These are phyloP conservation scores for Macrolepiota albuminosa DNA, from an alignment of 768 basidiomycete genomes.

Conservation along the genomic window DNA sequence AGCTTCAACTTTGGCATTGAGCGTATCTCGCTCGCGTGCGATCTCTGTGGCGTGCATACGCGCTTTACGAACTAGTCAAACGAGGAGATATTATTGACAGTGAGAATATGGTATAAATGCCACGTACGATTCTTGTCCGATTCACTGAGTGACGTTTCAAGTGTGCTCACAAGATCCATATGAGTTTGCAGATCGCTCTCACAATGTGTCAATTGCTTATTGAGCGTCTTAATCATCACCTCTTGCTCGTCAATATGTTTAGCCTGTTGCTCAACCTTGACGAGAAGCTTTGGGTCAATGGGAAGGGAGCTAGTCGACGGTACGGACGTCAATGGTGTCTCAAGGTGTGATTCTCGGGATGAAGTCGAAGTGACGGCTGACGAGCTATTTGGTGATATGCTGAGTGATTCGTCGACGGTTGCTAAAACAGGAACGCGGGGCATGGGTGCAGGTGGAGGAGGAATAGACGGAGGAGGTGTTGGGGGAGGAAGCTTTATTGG, in stretches of 20 bases:
- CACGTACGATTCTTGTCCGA: constrained; percentile 89
- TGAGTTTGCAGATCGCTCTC: constrained; percentile 89
- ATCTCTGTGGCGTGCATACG: constrained; percentile 92
- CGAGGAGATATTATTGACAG: constrained; percentile 4
- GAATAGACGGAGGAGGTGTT: constrained; percentile 82
- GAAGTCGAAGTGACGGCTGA: constrained; percentile 45
- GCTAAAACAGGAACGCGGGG: constrained; percentile 41
- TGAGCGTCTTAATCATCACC: constrained; percentile 88
- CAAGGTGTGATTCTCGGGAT: constrained; percentile 66
- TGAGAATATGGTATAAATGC: constrained; percentile 1
- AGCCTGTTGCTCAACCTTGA: constrained; percentile 66
- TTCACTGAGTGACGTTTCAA: constrained; percentile 84
- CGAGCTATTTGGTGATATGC: constrained; percentile 56
- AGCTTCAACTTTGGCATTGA: constrained; percentile 58
- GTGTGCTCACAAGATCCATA: constrained; percentile 81
- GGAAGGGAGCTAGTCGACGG: constrained; percentile 32
- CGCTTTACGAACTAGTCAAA: constrained; percentile 74
- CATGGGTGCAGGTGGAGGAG: constrained; percentile 80
- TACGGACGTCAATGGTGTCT: constrained; percentile 63
- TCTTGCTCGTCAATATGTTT: constrained; percentile 82
- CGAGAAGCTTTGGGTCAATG: constrained; percentile 51
- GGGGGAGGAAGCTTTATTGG: constrained; percentile 80
- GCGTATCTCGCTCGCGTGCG: constrained; percentile 77
- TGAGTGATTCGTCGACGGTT: constrained; percentile 48
- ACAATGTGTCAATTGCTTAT: constrained; percentile 91